Conservation (phyloP, 768 basidiomycete genomes). For the Jaapia argillacea region DNA sequence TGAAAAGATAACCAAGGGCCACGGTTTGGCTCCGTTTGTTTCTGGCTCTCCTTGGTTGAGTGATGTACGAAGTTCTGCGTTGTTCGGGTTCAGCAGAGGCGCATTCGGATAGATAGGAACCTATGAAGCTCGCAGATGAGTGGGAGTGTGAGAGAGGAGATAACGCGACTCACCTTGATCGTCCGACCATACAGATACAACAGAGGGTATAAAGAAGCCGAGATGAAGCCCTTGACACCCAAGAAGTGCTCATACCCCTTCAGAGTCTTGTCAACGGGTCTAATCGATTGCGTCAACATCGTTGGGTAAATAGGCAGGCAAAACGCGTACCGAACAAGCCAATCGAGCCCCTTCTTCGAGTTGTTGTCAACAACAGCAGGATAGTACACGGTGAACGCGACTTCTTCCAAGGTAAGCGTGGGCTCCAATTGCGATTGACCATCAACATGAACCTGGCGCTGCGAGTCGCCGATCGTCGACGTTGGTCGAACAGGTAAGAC, state of each 20-base stretch:
- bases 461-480: not conserved
- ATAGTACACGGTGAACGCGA: constrained; percentile 57
- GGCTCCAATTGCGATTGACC: constrained; percentile 16
- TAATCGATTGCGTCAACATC: not conserved
- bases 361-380: constrained; percentile 32
- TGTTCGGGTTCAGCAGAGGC: no score
- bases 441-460: not conserved
- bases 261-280: constrained; percentile 27
- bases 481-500: not conserved
- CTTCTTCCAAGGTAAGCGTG: constrained; percentile 48
- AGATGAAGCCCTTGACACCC: no score
- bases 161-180: no score
- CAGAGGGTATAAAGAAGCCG: no score
- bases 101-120: no score
- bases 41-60: no score
- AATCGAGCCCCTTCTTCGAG: constrained; percentile 32
- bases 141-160: no score
- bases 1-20: constrained; percentile 68
- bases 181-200: no score
- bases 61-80: no score
- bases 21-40: no score
- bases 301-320: not conserved
- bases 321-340: constrained; percentile 43
- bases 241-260: constrained; percentile 39
- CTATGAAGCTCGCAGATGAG: no score